Base-by-base conservation (phyloP, 331 rosid genomes). In the Quercus phellos region DNA sequence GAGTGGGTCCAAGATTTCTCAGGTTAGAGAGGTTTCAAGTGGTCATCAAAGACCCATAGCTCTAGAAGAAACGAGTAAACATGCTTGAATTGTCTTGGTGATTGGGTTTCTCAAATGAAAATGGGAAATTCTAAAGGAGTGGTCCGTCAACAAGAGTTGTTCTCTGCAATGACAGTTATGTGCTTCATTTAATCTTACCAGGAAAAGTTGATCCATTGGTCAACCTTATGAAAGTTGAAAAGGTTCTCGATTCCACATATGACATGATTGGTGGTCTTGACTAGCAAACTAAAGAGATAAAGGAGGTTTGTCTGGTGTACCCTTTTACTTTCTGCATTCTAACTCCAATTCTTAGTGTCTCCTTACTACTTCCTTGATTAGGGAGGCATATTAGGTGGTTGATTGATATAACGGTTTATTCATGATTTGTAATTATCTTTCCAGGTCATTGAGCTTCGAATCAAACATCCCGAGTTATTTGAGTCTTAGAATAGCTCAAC, bases 401-500 rank as follows among this genome's bases (percentile, higher is more conserved):
- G 67, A 50, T 72, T 30, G 58, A 70, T 68, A 67, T 80, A 74
- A 51, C 58, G 38, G 38, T 54, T 35, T 38, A 35, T 72, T 59
- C 70, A 18, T 73, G 55, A 56, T 79, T 13, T 79, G 30, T 72
- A n/a, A 68, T 71, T 34, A 68, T 79, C 16, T 84, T 64, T 42
- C 42, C 89, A 92, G 99, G 98, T 95, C 83, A 95, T 95, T 81
- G 98, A 95, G 83, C 93, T 95, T 42, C 98, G 96, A 18, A 95
- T 95, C 55, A 95, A 95, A 75, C 99, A 95, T 84, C 99, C 99
- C 32, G 97, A 95, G 81, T 82, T 95, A 72, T 95, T 95, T 73
- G 99, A 95, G 99, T 84, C 99, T 93, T 83, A 98, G 98, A 87
- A 95, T 95, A 76, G 99, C 99, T 79, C 98, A 95, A 78, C 97